Evolutionary conservation across 148 eudicot genomes (phyloP), one percentile per base, ranked within the genome.

Genomic region (Oxyria digyna): DNA sequence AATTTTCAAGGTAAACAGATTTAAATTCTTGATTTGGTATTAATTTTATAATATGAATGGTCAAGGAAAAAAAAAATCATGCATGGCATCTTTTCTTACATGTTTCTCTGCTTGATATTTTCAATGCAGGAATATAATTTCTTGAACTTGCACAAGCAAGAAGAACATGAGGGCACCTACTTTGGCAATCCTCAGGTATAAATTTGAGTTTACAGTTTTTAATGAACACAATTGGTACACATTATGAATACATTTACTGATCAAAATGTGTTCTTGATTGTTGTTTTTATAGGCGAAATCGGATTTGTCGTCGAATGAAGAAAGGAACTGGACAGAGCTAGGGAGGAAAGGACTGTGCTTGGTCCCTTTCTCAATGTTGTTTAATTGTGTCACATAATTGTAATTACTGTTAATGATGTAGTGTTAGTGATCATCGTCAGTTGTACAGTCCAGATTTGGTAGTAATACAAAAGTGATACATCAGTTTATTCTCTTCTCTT

Each of bases 311-410:
- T 11, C 31, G 24, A n/a, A n/a, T n/a, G n/a, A 54, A 11, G 62
- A 54, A 54, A 54, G 13, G 11, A 54, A 26, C 1, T 54, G 62
- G 29, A 54, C 31, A 9, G 31, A 23, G 29, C 15, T 54, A 15
- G 62, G 32, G 62, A 54, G 62, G 11, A 54, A 23, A 54, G 62
- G 62, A 12, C 62, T 54, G 5, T 54, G 62, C 62, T 54, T 54
- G 62, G 62, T 54, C 24, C 62, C 62, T 24, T 0, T 54, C 13
- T 54, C 62, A 20, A 46, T 46, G 52, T 46, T 46, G 52, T n/a
- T 82, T 46, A 46, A 6, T 8, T 46, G 23, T 46, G 52, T 45
- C 20, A 3, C 20, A 18, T 15, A 45, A 45, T 17, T 14, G 3
- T 2, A 3, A 4, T 38, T 15, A 45, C 17, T 45, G 49, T 45